Evolutionary conservation across 306 rosid species (phyloP).

Genomic region (Leucaena leucocephala): DNA sequence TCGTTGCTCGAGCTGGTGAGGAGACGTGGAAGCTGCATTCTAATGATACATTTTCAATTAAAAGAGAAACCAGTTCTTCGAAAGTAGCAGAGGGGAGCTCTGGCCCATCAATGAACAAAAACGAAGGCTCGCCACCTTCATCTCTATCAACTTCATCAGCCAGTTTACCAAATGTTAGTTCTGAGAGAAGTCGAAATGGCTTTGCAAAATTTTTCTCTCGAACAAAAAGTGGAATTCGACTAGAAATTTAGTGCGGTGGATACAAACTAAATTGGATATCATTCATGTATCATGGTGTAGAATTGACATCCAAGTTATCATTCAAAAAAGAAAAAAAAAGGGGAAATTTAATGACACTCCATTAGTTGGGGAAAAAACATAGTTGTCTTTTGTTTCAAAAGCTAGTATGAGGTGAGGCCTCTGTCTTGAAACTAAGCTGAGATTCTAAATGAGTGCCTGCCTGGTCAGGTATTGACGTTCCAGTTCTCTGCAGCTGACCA

Average conservation of each 20-base stretch:
- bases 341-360: not conserved
- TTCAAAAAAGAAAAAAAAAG: not conserved
- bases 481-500: not conserved
- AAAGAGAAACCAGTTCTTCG: slow-evolving; percentile 49
- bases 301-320: slow-evolving; percentile 12
- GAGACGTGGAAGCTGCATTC: slow-evolving; percentile 52
- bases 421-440: not conserved
- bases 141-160: slow-evolving; percentile 47
- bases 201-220: slow-evolving; percentile 76
- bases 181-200: slow-evolving; percentile 75
- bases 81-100: slow-evolving; percentile 40
- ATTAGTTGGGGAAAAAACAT: not conserved
- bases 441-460: not conserved
- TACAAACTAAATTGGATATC: slow-evolving; percentile 12
- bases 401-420: too few relatives aligned
- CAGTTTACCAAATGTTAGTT: slow-evolving; percentile 47
- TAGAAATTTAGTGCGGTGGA: slow-evolving; percentile 53
- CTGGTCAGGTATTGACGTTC: not conserved
- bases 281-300: slow-evolving; percentile 26
- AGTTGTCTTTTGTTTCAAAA: not conserved
- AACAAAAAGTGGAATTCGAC: slow-evolving; percentile 67
- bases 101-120: slow-evolving; percentile 42
- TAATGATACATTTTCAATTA: slow-evolving; percentile 54
- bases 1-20: slow-evolving; percentile 37
- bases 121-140: slow-evolving; percentile 48